A percentile compares a stretch with the other conserved stretches of the same genome.
These are phyloP conservation scores for Vigna mungo DNA, from an alignment of 306 rosid genomes.

Conservation along the genomic window DNA sequence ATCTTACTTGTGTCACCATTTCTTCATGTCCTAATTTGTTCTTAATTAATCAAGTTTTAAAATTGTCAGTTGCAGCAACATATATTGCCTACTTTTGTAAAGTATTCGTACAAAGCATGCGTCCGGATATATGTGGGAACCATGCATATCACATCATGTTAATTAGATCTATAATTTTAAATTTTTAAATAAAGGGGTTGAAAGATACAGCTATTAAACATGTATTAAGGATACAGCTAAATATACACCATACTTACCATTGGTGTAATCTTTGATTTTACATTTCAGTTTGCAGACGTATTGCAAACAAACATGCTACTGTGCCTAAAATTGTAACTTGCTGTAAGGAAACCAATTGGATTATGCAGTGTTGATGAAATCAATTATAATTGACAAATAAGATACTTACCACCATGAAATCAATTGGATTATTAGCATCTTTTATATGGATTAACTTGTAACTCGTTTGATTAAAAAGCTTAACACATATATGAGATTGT, in stretches of 20 bases:
- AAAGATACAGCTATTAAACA: not conserved
- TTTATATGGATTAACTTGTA: too few species aligned
- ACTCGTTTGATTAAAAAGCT: too few species aligned
- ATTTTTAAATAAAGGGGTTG: not conserved
- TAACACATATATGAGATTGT: too few species aligned
- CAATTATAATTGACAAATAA: not conserved
- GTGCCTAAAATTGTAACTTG: not conserved
- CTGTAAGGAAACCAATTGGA: not conserved
- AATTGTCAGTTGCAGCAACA: constrained; percentile 5
- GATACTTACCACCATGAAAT: not conserved
- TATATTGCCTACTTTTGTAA: not conserved
- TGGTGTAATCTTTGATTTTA: not conserved
- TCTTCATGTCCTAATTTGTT: constrained; percentile 25
- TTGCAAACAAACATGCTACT: constrained; percentile 1
- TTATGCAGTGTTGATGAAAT: not conserved
- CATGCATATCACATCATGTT: constrained; percentile 13
- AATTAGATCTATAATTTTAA: not conserved
- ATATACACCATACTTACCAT: too few species aligned
- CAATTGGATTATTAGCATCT: not conserved
- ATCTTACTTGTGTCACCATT: not conserved
- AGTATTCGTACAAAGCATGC: constrained; percentile 17
- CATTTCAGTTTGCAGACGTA: not conserved
- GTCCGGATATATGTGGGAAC: not conserved
- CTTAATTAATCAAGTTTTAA: constrained; percentile 5
- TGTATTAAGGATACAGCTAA: not conserved